Evolutionary conservation across 805 yeast species (phyloP), one percentile per base, ranked within the genome.

Genomic region (Barnettozyma vustinii): DNA sequence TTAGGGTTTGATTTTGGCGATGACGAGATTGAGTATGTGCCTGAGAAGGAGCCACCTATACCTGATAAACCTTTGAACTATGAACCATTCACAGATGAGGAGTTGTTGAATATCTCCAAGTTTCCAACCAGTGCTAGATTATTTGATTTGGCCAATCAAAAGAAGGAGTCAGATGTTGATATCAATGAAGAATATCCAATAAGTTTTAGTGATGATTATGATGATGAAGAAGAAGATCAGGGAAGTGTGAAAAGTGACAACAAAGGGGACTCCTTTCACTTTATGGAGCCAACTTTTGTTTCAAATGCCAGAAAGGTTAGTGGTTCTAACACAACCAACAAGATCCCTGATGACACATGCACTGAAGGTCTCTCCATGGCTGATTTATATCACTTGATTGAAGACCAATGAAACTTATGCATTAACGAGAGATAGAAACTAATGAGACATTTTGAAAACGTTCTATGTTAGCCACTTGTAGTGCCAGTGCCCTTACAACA

Each of bases 1-100:
- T 8, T 40, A 5, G 32, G 35, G n/a, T 19, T 30, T 21, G 39
- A 41, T 13, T 20, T 19, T 27, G 63, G 30, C 16, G 9, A 66
- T 35, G 65, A 65, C 39, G 77, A 74, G 45, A 66, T 80, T n/a
- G 87, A 81, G 52, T 59, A 62, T 37, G 73, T 72, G 20, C 77
- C 84, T 6, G 60, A 62, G 20, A 60, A 58, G 33, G 64, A 62
- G 26, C 64, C 64, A 3, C 74, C 70, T 20, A 52, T 71, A 21
- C 71, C 73, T 2, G 72, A 75, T 51, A 59, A 67, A 6, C 84
- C 84, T 23, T 55, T 66, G 52, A 73, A 72, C 37, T 64, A 71
- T 52, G 71, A 70, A n/a, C 72, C 74, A 1, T 64, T 76, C 27
- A 57, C 65, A 10, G 56, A 61, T 4, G 62, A 62, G 48, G 68